A percentile compares a stretch with the other conserved stretches of the same genome.
phyloP scores from a whole-genome alignment of 352 stramenopile species.

The Globisporangium recalcitrans region DNA sequence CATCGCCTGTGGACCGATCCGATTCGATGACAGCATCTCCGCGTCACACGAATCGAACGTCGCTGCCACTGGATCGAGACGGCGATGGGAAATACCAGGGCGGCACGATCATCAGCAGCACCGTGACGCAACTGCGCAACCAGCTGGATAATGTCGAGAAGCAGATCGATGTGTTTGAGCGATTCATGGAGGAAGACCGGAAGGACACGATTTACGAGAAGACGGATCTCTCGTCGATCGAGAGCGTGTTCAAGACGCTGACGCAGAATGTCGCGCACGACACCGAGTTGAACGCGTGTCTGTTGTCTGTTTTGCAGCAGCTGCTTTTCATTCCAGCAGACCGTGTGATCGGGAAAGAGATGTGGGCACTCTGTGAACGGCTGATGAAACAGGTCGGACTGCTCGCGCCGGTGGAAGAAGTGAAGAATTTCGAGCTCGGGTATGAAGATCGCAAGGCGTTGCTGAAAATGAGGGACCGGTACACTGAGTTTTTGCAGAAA shows the following conservation, averaged over 20 bases:
- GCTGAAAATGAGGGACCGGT: constrained; percentile 67
- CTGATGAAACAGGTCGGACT: constrained; percentile 77
- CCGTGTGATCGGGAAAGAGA: constrained; percentile 80
- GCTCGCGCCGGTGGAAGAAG: constrained; percentile 74
- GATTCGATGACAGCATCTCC: constrained; percentile 18
- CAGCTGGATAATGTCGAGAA: constrained; percentile 87
- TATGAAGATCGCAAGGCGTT: constrained; percentile 81
- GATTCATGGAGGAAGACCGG: constrained; percentile 84
- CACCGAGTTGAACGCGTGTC: constrained; percentile 54
- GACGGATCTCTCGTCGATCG: constrained; percentile 64
- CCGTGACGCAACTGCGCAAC: constrained; percentile 66
- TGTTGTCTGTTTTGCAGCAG: constrained; percentile 79
- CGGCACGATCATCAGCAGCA: constrained; percentile 62
- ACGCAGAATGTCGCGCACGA: constrained; percentile 53
- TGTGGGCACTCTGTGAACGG: constrained; percentile 77
- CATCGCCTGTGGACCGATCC: constrained; percentile 39
- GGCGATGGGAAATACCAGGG: constrained; percentile 17
- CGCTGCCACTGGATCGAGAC: constrained; percentile 16
- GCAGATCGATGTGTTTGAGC: constrained; percentile 85
- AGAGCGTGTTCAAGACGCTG: constrained; percentile 66
- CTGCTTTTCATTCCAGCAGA: constrained; percentile 83
- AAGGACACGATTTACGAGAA: constrained; percentile 84
- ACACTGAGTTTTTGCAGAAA: constrained; percentile 68
- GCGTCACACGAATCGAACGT: constrained; percentile 13
- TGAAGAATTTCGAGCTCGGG: constrained; percentile 68